Evolutionary conservation across 306 rosid genomes (phyloP), one percentile per base, ranked within the genome.

Genomic region (Prunus mongolica): DNA sequence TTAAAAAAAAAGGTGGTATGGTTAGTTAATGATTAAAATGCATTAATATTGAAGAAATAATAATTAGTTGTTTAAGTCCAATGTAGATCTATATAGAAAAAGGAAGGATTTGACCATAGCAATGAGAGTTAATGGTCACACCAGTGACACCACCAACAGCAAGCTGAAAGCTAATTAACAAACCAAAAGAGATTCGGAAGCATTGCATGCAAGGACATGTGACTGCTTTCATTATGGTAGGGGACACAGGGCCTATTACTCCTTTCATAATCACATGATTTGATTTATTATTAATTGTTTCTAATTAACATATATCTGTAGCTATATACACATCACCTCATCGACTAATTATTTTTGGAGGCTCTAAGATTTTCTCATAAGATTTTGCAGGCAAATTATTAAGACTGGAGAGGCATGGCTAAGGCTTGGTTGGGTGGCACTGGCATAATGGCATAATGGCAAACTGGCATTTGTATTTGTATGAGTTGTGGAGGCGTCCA

Each of bases 191-290:
- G 41, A 34, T 6, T 56, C 20, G 62, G 22, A 56, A 20, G 65
- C 65, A 27, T n/a, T 20, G 62, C 28, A 79, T 70, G 85, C 68
- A 79, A 57, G 52, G 65, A 49, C 81, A 88, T 76, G 83, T 79
- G 87, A 20, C 49, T 28, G 50, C 9, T 76, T 76, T 65, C 50
- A 41, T 18, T 18, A 64, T 24, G 82, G 80, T 78, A 27, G 87
- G 91, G 74, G 76, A 85, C 91, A 80, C 2, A 51, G 19, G 6
- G 64, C 71, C 76, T 22, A 22, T 41, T 56, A 10, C 77, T 50
- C 15, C 28, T 30, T 44, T 71, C 67, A 71, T 72, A 76, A 41
- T 67, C 69, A 82, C 83, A 82, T 82, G 82, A 64, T 72, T 78
- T 77, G 79, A 25, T 62, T 15, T 22, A 11, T 75, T 76, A 32